These are phyloP conservation scores for Strobilomyces dryophilus DNA, from an alignment of 768 basidiomycete genomes.

Conservation along the genomic window DNA sequence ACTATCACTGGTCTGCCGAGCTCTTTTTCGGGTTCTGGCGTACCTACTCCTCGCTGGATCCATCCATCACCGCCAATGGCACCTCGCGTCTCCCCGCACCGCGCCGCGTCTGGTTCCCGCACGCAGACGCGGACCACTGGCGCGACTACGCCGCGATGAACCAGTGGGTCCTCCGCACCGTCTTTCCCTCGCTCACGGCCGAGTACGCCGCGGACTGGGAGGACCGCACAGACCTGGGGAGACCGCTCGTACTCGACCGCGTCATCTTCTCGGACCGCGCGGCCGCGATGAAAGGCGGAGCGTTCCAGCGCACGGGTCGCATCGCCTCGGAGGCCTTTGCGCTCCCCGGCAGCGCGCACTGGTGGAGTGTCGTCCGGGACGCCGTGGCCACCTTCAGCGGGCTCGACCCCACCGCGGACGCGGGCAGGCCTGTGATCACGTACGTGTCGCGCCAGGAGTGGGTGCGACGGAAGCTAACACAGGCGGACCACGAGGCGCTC, in stretches of 20 bases:
- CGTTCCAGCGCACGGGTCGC: slow-evolving; percentile 67
- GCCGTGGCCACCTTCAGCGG: slow-evolving; percentile 73
- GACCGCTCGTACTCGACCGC: slow-evolving; percentile 74
- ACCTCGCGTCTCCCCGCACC: slow-evolving; percentile 69
- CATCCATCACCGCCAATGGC: slow-evolving; percentile 58
- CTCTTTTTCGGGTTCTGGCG: slow-evolving; percentile 92
- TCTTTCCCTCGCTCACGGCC: slow-evolving; percentile 76
- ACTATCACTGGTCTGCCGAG: slow-evolving; percentile 93
- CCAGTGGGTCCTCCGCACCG: slow-evolving; percentile 73
- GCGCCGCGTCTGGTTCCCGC: slow-evolving; percentile 72
- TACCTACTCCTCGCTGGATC: slow-evolving; percentile 80
- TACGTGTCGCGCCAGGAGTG: slow-evolving; percentile 89
- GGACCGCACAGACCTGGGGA: slow-evolving; percentile 65
- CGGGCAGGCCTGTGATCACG: slow-evolving; percentile 78
- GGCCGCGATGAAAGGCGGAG: slow-evolving; percentile 70
- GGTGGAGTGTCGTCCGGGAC: slow-evolving; percentile 80
- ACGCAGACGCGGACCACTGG: slow-evolving; percentile 75
- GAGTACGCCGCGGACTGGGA: slow-evolving; percentile 83
- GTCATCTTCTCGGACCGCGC: slow-evolving; percentile 84
- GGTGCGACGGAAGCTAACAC: slow-evolving; percentile 78
- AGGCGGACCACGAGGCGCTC: slow-evolving; percentile 72
- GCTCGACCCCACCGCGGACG: slow-evolving; percentile 39
- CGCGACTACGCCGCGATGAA: slow-evolving; percentile 92
- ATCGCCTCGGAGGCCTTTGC: slow-evolving; percentile 72
- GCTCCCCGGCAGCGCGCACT: slow-evolving; percentile 69